Conservation (phyloP, 306 rosid genomes). For the Fragaria ananassa region DNA sequence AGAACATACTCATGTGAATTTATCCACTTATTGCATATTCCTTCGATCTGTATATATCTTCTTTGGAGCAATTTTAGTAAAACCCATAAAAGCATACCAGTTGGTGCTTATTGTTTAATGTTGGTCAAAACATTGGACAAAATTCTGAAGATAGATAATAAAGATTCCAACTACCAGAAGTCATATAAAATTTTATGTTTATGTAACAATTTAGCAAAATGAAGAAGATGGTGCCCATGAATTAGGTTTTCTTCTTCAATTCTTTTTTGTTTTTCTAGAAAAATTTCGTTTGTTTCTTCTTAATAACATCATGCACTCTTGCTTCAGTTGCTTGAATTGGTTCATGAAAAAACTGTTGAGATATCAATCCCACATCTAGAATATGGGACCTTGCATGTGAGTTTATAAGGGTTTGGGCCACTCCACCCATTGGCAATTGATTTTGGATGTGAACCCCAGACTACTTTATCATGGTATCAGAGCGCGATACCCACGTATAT, state of each 20-base stretch:
- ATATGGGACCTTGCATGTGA: no score
- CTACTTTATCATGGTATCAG: no score
- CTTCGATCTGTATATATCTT: background rate
- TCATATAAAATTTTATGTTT: background rate
- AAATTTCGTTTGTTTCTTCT: background rate
- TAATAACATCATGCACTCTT: background rate
- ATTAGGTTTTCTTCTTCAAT: background rate
- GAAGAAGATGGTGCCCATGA: conserved; percentile 7
- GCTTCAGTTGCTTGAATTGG: no score
- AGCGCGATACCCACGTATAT: no score
- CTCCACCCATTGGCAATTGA: no score
- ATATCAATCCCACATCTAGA: no score
- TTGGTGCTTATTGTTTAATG: conserved; percentile 14
- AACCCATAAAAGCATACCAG: background rate
- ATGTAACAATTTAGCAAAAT: background rate
- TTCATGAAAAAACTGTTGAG: background rate
- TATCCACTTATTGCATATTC: background rate
- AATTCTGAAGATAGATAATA: background rate
- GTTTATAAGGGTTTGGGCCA: no score
- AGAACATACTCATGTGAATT: background rate
- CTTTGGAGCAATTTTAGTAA: background rate
- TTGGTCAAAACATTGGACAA: conserved; percentile 5
- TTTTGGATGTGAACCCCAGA: no score
- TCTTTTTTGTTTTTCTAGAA: background rate
- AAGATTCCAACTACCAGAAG: background rate